phyloP scores from a whole-genome alignment of 2,329 filamentous ascomycete species.

The Dendryphion nanum region DNA sequence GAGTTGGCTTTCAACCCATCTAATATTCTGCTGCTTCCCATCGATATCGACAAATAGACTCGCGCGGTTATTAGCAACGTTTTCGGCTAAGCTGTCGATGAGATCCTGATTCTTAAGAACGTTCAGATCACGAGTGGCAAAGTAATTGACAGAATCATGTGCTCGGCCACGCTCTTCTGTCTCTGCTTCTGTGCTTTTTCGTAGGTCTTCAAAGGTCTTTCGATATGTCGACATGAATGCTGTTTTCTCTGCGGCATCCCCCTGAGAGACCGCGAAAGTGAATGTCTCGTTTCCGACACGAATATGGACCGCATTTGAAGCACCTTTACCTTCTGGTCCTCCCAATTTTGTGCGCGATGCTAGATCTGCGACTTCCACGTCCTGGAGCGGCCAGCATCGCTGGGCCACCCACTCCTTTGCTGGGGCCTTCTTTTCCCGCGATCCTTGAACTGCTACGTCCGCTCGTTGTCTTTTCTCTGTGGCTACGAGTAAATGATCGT shows the following conservation, averaged over 20 bases:
- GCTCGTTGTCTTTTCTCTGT: conserved; percentile 90
- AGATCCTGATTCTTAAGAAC: conserved; percentile 77
- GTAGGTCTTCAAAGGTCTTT: conserved; percentile 88
- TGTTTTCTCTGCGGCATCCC: conserved; percentile 74
- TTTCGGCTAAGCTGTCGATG: conserved; percentile 68
- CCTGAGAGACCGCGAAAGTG: conserved; percentile 87
- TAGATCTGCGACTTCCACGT: conserved; percentile 91
- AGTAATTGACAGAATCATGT: conserved; percentile 81
- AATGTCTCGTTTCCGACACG: conserved; percentile 87
- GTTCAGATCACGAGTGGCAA: conserved; percentile 74
- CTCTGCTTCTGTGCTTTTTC: conserved; percentile 80
- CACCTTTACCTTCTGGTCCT: conserved; percentile 55
- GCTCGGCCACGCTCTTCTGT: conserved; percentile 83
- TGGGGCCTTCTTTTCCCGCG: conserved; percentile 41
- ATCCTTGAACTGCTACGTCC: conserved; percentile 57
- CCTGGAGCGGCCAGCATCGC: conserved; percentile 88
- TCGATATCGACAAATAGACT: conserved; percentile 90
- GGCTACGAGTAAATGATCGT: conserved; percentile 90
- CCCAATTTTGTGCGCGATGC: conserved; percentile 47
- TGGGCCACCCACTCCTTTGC: conserved; percentile 79
- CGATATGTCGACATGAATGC: conserved; percentile 83
- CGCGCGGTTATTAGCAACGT: conserved; percentile 67
- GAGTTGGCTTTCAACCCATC: conserved; percentile 93
- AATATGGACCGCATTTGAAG: conserved; percentile 86
- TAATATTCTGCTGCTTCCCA: conserved; percentile 91